Conservation (phyloP, 768 basidiomycete species). For the Rhodocollybia butyracea region DNA sequence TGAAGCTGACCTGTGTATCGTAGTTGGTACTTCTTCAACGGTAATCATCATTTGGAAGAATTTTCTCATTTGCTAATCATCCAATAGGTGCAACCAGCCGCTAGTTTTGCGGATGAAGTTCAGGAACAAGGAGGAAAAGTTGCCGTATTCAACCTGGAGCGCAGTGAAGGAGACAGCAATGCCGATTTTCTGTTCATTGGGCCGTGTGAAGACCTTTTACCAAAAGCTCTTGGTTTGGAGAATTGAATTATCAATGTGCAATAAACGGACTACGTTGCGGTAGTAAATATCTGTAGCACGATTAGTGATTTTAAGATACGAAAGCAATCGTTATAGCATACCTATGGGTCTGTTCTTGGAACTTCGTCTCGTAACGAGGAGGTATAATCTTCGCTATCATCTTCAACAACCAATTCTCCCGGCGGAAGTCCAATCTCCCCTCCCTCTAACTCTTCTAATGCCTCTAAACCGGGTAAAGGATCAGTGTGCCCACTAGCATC, state of each 20-base stretch:
- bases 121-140: conserved; percentile 32
- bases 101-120: conserved; percentile 29
- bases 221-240: conserved; percentile 1
- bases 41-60: conserved; percentile 21
- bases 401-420: neutral
- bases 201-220: conserved; percentile 27
- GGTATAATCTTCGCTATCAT: no score
- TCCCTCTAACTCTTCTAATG: conserved; percentile 33
- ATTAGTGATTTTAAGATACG: no score
- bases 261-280: no score
- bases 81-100: conserved; percentile 32
- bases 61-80: neutral
- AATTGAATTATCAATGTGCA: no score
- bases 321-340: no score
- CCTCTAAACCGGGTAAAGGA: conserved; percentile 43
- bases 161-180: conserved; percentile 30
- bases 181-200: conserved; percentile 52
- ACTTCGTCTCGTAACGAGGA: no score
- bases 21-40: conserved; percentile 53
- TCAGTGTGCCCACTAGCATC: conserved; percentile 20
- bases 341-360: no score
- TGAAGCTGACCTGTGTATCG: conserved; percentile 48
- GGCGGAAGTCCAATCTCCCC: conserved; percentile 6
- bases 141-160: conserved; percentile 38
- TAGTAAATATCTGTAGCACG: no score